These are phyloP conservation scores for Diplogelasinospora grovesii DNA, from an alignment of 495 filamentous ascomycete genomes.

Conservation along the genomic window DNA sequence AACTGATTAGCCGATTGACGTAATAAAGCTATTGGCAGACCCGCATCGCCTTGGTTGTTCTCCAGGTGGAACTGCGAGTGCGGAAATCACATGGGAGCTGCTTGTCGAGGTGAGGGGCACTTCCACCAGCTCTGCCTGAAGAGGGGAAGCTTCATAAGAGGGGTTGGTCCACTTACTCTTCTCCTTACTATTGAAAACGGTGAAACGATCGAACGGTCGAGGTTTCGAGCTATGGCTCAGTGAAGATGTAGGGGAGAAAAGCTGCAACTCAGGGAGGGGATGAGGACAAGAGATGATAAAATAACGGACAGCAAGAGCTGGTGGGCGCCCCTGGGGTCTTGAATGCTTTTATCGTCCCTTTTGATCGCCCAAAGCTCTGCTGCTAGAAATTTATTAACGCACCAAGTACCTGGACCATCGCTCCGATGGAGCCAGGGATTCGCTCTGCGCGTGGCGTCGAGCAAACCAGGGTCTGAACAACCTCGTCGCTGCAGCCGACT, in stretches of 20 bases:
- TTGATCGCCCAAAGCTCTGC: constrained; percentile 4
- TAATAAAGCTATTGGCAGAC: constrained; percentile 18
- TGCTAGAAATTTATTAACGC: constrained; percentile 21
- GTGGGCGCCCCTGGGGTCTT: constrained; percentile 8
- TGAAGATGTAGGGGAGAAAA: too few species aligned
- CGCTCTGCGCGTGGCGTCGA: constrained; percentile 15
- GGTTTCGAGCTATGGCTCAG: too few species aligned
- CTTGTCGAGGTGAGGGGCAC: too few species aligned
- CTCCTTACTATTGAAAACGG: too few species aligned
- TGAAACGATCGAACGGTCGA: too few species aligned
- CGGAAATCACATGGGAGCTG: constrained; percentile 17
- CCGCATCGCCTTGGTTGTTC: too few species aligned
- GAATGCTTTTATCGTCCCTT: constrained; percentile 21
- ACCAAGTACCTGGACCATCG: constrained; percentile 15
- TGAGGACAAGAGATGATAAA: constrained; percentile 1
- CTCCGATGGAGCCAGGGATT: constrained; percentile 13
- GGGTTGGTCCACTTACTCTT: too few species aligned
- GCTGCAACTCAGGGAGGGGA: too few species aligned
- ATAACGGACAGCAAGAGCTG: not conserved
- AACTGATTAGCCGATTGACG: constrained; percentile 30
- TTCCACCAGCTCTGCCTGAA: too few species aligned
- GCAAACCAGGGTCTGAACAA: constrained; percentile 2
- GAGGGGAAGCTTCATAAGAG: too few species aligned
- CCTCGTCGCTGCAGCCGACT: not conserved
- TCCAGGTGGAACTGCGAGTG: constrained; percentile 14